Evolutionary conservation across 768 basidiomycete genomes (phyloP).

Genomic region (Cantharellus anzutake): DNA sequence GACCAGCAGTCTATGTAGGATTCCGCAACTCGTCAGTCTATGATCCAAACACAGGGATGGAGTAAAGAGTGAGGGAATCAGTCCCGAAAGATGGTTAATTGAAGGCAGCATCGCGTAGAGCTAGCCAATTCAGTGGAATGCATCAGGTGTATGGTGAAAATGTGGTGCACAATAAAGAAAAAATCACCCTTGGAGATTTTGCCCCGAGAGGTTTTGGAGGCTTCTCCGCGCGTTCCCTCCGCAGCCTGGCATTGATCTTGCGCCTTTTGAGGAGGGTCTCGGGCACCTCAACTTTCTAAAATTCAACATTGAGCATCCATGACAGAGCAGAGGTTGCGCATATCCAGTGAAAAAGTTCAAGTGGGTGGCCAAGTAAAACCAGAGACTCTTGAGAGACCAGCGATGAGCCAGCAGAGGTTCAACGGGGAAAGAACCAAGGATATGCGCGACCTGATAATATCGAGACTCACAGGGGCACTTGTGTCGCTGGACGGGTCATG

Average conservation of each 20-base stretch:
- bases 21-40: not conserved
- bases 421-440: not conserved
- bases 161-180: conserved; percentile 3
- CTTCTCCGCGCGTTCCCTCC: conserved; percentile 79
- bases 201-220: conserved; percentile 75
- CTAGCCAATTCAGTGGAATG: conserved; percentile 62
- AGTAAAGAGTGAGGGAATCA: conserved; percentile 24
- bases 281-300: conserved; percentile 83
- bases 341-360: no score
- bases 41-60: conserved; percentile 9
- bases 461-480: not conserved
- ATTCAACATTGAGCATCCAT: not conserved
- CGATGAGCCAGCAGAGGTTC: not conserved
- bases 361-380: not conserved
- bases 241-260: conserved; percentile 91
- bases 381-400: not conserved
- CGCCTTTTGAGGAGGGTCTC: conserved; percentile 99
- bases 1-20: conserved; percentile 3
- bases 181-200: not conserved
- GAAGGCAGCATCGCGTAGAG: conserved; percentile 51
- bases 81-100: conserved; percentile 95
- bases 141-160: conserved; percentile 67
- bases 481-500: not conserved
- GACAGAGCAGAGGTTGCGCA: no score
- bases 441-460: not conserved